Percentiles rank a stretch among this genome's conserved stretches.
Evolutionary conservation across 2,329 filamentous ascomycete genomes (phyloP).

Genomic region (Xylaria digitata): DNA sequence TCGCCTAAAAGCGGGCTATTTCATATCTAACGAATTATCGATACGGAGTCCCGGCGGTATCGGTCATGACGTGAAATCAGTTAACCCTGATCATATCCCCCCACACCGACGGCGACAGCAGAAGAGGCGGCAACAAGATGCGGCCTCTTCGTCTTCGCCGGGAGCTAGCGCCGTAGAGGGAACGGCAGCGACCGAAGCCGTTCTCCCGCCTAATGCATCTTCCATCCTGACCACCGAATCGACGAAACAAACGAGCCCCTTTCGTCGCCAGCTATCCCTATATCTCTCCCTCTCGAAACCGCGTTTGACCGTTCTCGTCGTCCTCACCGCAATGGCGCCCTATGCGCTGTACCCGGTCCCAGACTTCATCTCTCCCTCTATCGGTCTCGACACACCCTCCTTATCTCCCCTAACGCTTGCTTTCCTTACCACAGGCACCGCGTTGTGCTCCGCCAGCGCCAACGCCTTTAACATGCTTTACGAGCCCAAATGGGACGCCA

Average conservation of each 20-base stretch:
- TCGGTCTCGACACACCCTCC: constrained; percentile 75
- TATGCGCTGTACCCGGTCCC: constrained; percentile 96
- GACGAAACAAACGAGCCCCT: constrained; percentile 61
- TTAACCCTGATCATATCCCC: constrained; percentile 17
- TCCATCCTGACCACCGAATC: constrained; percentile 65
- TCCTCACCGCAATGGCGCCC: constrained; percentile 88
- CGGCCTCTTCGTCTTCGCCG: background rate
- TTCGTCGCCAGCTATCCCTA: constrained; percentile 77
- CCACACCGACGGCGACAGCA: constrained; percentile 26
- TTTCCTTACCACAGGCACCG: constrained; percentile 90
- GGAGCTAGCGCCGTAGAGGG: background rate
- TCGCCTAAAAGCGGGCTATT: constrained; percentile 48
- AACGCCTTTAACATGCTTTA: constrained; percentile 98
- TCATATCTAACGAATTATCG: constrained; percentile 46
- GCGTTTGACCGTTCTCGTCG: constrained; percentile 88
- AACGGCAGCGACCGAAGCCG: constrained; percentile 35
- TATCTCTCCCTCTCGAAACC: constrained; percentile 96
- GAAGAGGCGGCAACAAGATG: constrained; percentile 28
- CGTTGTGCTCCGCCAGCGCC: constrained; percentile 88
- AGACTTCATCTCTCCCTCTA: constrained; percentile 77
- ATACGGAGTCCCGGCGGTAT: constrained; percentile 18
- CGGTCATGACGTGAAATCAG: constrained; percentile 22
- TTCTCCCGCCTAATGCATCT: constrained; percentile 63
- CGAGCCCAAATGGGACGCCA: constrained; percentile 87
- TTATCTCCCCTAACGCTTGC: constrained; percentile 90